Evolutionary conservation across 768 basidiomycete species (phyloP).

Genomic region (Tremella fuciformis): DNA sequence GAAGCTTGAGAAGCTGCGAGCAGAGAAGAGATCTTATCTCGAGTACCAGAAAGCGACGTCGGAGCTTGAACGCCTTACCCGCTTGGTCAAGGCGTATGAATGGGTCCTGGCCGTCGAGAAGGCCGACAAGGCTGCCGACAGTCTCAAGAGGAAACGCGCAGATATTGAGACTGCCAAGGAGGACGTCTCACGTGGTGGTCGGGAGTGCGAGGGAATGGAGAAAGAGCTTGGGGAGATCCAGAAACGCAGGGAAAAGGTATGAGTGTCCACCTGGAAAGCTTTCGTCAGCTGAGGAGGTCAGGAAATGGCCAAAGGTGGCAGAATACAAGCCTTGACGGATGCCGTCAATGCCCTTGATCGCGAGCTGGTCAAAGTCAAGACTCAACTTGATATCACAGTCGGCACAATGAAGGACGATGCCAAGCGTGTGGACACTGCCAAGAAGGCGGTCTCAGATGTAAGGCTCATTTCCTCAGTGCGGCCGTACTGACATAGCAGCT

Average conservation of each 20-base stretch:
- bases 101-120: conserved; percentile 60
- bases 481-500: conserved; percentile 56
- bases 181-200: conserved; percentile 55
- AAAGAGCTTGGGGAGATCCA: conserved; percentile 65
- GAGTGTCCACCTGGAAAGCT: conserved; percentile 7
- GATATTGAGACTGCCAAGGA: conserved; percentile 42
- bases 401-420: conserved; percentile 76
- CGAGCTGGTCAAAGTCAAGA: conserved; percentile 72
- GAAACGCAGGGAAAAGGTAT: conserved; percentile 65
- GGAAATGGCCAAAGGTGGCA: conserved; percentile 90
- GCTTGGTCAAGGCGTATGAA: conserved; percentile 80
- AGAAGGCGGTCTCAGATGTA: conserved; percentile 65
- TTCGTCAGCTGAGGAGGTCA: conserved; percentile 43
- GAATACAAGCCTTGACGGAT: conserved; percentile 78
- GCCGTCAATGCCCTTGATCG: conserved; percentile 74
- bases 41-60: conserved; percentile 83
- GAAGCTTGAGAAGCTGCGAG: conserved; percentile 83
- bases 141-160: conserved; percentile 32
- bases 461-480: conserved; percentile 20
- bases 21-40: conserved; percentile 82
- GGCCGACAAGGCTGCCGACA: conserved; percentile 41
- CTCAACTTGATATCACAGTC: conserved; percentile 79
- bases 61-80: conserved; percentile 80
- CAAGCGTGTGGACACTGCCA: conserved; percentile 58
- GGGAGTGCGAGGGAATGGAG: conserved; percentile 59